Evolutionary conservation across 73 alveolate genomes (phyloP).

Genomic region (Stentor roeselii): DNA sequence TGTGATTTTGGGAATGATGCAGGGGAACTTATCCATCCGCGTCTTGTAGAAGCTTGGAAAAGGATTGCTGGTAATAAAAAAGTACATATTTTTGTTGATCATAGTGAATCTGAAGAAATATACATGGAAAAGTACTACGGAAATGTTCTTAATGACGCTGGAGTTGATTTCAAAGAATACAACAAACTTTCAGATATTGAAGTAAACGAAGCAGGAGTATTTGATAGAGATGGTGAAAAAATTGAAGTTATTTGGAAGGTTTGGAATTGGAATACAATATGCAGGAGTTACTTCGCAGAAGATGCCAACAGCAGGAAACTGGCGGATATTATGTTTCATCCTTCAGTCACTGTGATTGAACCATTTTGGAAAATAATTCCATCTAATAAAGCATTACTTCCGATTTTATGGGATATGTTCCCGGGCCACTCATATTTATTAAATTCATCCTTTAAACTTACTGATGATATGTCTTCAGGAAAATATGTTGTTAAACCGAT

Average conservation of each 20-base stretch:
- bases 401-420: neutral
- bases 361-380: neutral
- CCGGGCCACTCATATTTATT: neutral
- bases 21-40: neutral
- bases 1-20: neutral
- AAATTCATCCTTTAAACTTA: neutral
- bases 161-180: neutral
- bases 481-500: neutral
- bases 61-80: too few species aligned
- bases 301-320: neutral
- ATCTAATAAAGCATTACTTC: neutral
- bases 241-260: neutral
- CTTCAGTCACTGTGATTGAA: neutral
- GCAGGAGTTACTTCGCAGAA: neutral
- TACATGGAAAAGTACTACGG: neutral
- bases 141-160: neutral
- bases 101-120: neutral
- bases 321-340: neutral
- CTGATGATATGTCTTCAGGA: neutral
- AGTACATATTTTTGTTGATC: neutral
- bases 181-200: neutral
- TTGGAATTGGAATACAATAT: neutral
- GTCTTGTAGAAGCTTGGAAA: neutral
- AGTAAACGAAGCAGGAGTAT: neutral
- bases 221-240: neutral